Evolutionary conservation across 1,139 yeast species (phyloP), one percentile per base, ranked within the genome.

Genomic region (Scheffersomyces insectosa): DNA sequence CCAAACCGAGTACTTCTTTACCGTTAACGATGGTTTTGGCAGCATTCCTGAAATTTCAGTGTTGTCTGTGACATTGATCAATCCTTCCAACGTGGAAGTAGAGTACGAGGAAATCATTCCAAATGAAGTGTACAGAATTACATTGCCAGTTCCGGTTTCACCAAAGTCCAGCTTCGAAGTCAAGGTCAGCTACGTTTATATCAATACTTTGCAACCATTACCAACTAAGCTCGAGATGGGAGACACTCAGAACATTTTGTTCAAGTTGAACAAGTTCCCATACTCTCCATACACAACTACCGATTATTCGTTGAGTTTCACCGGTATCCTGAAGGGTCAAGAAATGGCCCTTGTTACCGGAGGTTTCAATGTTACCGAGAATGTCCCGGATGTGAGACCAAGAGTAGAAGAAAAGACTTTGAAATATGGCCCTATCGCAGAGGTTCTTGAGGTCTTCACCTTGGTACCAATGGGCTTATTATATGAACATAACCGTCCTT

Each of bases 401-500:
- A 57, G 55, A 11, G 67, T 72, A 28, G 74, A 70, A 25, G 68
- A 70, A 40, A 62, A 65, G 34, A 54, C 74, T 5, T 61, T 85
- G 41, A 68, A 68, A 3, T 85, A 79, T 55, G 90, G 89, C 0
- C 88, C 93, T 2, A 71, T 69, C 48, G 51, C 59, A 37, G 54
- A 50, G 10, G 58, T 56, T 11, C 60, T 80, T 28, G 62, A 58
- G n/a, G 77, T 91, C 2, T 77, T 71, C 52, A 60, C 80, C 1
- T 52, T 69, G 33, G 57, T 68, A 15, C 77, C 81, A 12, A 63
- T 85, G 59, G 77, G 79, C 2, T 63, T 90, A 35, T 66, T 81
- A 40, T 91, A 79, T 64, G 81, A 79, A 43, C 88, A 81, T 62
- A 83, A 85, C 54, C 60, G 70, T 37, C 95, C 98, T 9, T 60